These are phyloP conservation scores for Penicillium sp. DNA, from an alignment of 2,329 filamentous ascomycete genomes.

Conservation along the genomic window DNA sequence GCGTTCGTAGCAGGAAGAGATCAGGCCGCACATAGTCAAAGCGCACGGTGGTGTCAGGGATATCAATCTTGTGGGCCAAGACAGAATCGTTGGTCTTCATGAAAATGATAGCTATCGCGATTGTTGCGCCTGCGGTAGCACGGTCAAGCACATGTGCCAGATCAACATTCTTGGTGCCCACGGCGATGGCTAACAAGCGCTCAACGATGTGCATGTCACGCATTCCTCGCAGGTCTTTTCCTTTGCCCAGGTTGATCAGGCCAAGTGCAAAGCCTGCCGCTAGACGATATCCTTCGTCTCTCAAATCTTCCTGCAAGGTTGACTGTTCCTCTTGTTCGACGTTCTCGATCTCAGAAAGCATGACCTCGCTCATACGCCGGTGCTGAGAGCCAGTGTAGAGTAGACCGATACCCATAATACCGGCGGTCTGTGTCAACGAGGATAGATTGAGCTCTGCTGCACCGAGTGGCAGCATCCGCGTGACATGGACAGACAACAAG, in stretches of 20 bases:
- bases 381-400: constrained; percentile 95
- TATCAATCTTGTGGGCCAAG: constrained; percentile 84
- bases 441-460: constrained; percentile 93
- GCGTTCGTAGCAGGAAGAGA: constrained; percentile 80
- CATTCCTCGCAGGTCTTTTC: constrained; percentile 77
- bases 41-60: constrained; percentile 82
- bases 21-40: constrained; percentile 96
- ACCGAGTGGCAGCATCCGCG: constrained; percentile 84
- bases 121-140: constrained; percentile 85
- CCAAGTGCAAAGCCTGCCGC: constrained; percentile 91
- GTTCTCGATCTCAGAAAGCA: constrained; percentile 95
- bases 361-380: constrained; percentile 96
- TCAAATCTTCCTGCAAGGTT: constrained; percentile 66
- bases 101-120: constrained; percentile 86
- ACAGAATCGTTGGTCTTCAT: constrained; percentile 92
- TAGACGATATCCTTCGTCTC: constrained; percentile 93
- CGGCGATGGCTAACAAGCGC: constrained; percentile 76
- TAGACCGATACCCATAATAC: constrained; percentile 93
- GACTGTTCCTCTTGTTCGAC: constrained; percentile 71
- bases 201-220: constrained; percentile 93
- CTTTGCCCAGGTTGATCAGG: constrained; percentile 90
- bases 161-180: constrained; percentile 84
- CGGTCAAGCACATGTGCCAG: constrained; percentile 90
- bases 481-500: constrained; percentile 90
- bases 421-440: constrained; percentile 87